These are phyloP conservation scores for Cicer cuneatum DNA, from an alignment of 306 rosid species.

Conservation along the genomic window DNA sequence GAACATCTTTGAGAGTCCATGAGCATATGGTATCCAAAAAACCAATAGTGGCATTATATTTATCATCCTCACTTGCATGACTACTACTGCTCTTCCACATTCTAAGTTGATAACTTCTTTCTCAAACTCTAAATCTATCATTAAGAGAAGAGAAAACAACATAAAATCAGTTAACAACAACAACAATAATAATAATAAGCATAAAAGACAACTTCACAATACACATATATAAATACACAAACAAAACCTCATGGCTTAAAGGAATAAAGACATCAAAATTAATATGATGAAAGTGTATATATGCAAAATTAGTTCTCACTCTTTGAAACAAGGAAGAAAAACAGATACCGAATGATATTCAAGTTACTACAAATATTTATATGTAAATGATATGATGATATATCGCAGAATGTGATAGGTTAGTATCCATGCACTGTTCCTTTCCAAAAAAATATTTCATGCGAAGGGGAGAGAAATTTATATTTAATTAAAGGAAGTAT, in stretches of 20 bases:
- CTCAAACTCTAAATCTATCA: neutral
- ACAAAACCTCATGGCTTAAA: neutral
- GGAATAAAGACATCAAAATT: neutral
- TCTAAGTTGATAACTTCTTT: neutral
- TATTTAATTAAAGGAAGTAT: neutral
- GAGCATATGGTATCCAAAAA: neutral
- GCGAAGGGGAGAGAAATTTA: neutral
- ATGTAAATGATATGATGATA: neutral
- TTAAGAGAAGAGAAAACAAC: neutral
- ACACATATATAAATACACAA: neutral
- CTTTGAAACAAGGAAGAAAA: slow-evolving; percentile 1
- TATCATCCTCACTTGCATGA: neutral
- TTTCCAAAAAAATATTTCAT: neutral
- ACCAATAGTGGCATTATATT: neutral
- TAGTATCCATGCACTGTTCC: neutral
- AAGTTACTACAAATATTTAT: neutral
- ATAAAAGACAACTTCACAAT: neutral
- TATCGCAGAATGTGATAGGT: neutral
- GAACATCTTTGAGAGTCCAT: slow-evolving; percentile 1
- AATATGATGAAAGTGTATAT: neutral
- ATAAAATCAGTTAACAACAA: neutral
- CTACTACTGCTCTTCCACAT: neutral
- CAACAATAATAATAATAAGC: neutral
- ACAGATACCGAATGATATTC: neutral
- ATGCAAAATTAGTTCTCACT: neutral